Conservation (phyloP, 306 rosid genomes). For the Castanospermum australe region DNA sequence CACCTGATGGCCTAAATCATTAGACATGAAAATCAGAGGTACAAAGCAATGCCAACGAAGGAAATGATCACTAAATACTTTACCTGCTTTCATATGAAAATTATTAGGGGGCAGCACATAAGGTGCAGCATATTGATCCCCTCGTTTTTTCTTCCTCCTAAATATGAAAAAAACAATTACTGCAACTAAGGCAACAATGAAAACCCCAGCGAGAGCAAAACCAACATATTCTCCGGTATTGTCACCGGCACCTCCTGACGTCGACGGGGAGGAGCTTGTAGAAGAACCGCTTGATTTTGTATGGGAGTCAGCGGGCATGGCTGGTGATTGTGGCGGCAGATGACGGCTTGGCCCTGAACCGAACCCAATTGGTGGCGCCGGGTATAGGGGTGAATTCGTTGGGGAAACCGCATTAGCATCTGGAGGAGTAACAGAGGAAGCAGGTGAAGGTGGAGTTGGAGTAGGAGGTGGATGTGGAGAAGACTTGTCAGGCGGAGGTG, state of each 20-base stretch:
- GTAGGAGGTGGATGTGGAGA: not conserved
- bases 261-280: not conserved
- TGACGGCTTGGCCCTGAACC: not conserved
- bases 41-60: not conserved
- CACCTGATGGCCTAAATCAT: constrained; percentile 11
- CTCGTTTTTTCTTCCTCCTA: constrained; percentile 38
- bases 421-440: constrained; percentile 19
- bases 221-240: constrained; percentile 39
- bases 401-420: not conserved
- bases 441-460: constrained; percentile 15
- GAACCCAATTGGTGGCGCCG: not conserved
- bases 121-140: constrained; percentile 2
- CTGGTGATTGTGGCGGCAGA: not conserved
- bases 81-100: constrained; percentile 49
- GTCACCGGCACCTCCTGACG: not conserved
- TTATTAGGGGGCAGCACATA: constrained; percentile 35
- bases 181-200: constrained; percentile 45
- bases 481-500: constrained; percentile 20
- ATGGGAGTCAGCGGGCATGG: constrained; percentile 1
- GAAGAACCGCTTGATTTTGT: not conserved
- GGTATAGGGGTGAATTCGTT: not conserved
- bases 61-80: not conserved
- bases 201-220: constrained; percentile 43
- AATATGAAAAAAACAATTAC: constrained; percentile 15
- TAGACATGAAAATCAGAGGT: not conserved